Conservation (phyloP, 2,329 filamentous ascomycete genomes). For the Stromatinia cepivora region DNA sequence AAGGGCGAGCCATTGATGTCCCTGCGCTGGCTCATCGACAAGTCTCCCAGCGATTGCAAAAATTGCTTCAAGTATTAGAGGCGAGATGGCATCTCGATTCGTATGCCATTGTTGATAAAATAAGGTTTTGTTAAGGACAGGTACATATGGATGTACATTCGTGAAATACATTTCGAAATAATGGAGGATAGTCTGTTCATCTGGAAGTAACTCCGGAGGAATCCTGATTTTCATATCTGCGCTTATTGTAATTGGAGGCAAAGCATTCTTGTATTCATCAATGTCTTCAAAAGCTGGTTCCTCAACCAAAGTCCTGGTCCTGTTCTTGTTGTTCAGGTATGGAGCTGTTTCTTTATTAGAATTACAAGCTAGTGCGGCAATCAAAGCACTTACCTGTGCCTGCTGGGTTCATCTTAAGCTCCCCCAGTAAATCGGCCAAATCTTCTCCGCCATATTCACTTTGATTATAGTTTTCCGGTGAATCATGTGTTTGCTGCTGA, state of each 20-base stretch:
- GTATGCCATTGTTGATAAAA: slow-evolving; percentile 91
- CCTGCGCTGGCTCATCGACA: slow-evolving; percentile 79
- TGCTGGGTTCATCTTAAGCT: slow-evolving; percentile 81
- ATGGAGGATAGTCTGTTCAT: slow-evolving; percentile 75
- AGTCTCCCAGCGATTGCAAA: slow-evolving; percentile 86
- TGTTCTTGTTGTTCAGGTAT: slow-evolving; percentile 69
- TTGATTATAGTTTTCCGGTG: slow-evolving; percentile 56
- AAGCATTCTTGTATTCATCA: slow-evolving; percentile 69
- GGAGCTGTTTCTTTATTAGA: slow-evolving; percentile 57
- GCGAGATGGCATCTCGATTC: slow-evolving; percentile 81
- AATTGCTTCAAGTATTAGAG: slow-evolving; percentile 82
- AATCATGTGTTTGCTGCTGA: slow-evolving; percentile 40
- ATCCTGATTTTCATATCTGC: slow-evolving; percentile 81
- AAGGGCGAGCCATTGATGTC: slow-evolving; percentile 89
- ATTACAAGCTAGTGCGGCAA: neutral
- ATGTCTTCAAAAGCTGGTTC: slow-evolving; percentile 67
- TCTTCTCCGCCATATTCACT: slow-evolving; percentile 65
- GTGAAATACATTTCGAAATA: slow-evolving; percentile 91
- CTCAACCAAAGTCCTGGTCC: slow-evolving; percentile 51
- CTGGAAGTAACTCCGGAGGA: slow-evolving; percentile 89
- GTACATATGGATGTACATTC: slow-evolving; percentile 89
- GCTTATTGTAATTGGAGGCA: slow-evolving; percentile 66
- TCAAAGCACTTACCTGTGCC: slow-evolving; percentile 69
- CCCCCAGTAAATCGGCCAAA: slow-evolving; percentile 78
- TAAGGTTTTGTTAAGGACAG: slow-evolving; percentile 77